Percentiles rank a stretch among this genome's conserved stretches.
These are phyloP conservation scores for Ascochyta koolunga DNA, from an alignment of 2,329 filamentous ascomycete species.

Conservation along the genomic window DNA sequence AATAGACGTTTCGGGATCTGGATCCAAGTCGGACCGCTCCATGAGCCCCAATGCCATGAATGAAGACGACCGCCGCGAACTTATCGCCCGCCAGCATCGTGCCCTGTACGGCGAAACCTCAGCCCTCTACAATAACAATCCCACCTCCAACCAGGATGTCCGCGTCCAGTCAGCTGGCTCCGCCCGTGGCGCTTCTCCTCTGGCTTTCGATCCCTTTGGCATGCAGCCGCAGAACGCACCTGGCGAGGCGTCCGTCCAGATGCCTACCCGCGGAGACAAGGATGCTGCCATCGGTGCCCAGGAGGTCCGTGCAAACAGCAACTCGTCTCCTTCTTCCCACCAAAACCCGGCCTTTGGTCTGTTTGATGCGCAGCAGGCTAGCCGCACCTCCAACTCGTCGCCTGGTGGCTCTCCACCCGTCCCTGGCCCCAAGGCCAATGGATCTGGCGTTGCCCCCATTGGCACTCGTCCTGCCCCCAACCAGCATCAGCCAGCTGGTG, in stretches of 20 bases:
- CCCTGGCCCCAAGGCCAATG: conserved; percentile 64
- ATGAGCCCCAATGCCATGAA: conserved; percentile 86
- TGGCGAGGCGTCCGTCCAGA: conserved; percentile 60
- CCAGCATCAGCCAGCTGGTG: conserved; percentile 62
- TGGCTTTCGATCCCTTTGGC: conserved; percentile 75
- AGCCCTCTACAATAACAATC: conserved; percentile 71
- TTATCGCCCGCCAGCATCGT: conserved; percentile 94
- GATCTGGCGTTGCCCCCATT: conserved; percentile 82
- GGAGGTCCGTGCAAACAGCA: conserved; percentile 79
- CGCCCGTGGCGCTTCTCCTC: conserved; percentile 75
- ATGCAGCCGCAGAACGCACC: conserved; percentile 56
- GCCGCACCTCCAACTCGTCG: conserved; percentile 83
- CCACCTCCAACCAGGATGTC: conserved; percentile 69
- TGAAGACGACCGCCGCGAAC: conserved; percentile 92
- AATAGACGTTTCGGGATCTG: conserved; percentile 72
- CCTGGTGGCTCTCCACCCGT: conserved; percentile 81
- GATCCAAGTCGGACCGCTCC: conserved; percentile 82
- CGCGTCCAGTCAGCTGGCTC: conserved; percentile 64
- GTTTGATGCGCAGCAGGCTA: conserved; percentile 67
- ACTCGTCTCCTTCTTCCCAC: conserved; percentile 79
- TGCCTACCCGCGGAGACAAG: conserved; percentile 54
- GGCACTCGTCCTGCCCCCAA: conserved; percentile 80
- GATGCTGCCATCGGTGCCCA: conserved; percentile 56
- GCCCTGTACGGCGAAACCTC: conserved; percentile 83
- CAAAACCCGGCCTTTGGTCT: conserved; percentile 56